A percentile compares a stretch with the other conserved stretches of the same genome.
phyloP scores from a whole-genome alignment of 495 filamentous ascomycete species.

The Hypoxylon trugodes region DNA sequence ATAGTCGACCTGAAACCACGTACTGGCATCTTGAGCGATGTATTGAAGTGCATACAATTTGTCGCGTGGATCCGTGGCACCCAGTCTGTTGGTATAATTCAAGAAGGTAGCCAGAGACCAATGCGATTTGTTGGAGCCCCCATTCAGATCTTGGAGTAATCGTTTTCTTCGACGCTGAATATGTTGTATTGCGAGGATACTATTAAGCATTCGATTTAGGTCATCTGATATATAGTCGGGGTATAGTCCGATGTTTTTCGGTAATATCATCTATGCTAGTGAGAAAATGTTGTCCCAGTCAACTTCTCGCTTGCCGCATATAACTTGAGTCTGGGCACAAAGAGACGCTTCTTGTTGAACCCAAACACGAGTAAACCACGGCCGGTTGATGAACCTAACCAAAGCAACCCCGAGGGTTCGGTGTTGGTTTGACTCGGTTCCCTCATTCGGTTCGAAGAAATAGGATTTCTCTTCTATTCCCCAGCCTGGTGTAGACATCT shows the following conservation, averaged over 20 bases:
- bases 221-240: slow-evolving; percentile 17
- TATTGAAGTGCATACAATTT: slow-evolving; percentile 19
- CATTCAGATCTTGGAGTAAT: slow-evolving; percentile 6
- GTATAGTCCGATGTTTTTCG: slow-evolving; percentile 24
- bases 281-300: slow-evolving; percentile 29
- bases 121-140: too few species aligned
- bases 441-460: slow-evolving; percentile 24
- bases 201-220: slow-evolving; percentile 24
- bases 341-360: slow-evolving; percentile 40
- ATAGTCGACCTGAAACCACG: slow-evolving; percentile 35
- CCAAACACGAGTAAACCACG: slow-evolving; percentile 39
- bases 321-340: slow-evolving; percentile 4
- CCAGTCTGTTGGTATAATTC: slow-evolving; percentile 1
- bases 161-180: slow-evolving; percentile 21
- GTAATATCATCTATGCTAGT: slow-evolving; percentile 25
- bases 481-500: neutral
- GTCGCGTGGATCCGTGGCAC: slow-evolving; percentile 28
- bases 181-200: slow-evolving; percentile 20
- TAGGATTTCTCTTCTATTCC: slow-evolving; percentile 20
- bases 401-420: slow-evolving; percentile 14
- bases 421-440: neutral
- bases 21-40: slow-evolving; percentile 9
- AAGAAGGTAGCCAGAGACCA: neutral
- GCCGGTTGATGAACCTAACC: slow-evolving; percentile 29
- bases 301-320: slow-evolving; percentile 24